Percentiles rank a stretch among this genome's conserved stretches.
Evolutionary conservation across 1,139 yeast species (phyloP).

Genomic region (Sugiyamaella sp.): DNA sequence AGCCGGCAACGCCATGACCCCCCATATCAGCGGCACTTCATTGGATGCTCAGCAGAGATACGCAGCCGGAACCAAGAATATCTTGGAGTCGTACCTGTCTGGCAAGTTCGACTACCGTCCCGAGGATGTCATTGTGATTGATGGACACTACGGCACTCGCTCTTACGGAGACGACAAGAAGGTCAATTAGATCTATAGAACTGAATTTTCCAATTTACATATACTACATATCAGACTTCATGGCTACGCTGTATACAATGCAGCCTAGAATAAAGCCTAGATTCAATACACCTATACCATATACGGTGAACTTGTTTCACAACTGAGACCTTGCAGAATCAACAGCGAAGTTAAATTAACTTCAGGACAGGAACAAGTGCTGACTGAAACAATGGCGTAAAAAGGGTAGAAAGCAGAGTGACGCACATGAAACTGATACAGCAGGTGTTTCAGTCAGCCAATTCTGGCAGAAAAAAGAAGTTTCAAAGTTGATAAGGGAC

Average conservation of each 20-base stretch:
- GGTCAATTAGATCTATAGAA: background rate
- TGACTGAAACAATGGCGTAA: background rate
- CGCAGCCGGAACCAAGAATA: constrained; percentile 66
- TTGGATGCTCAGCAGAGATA: constrained; percentile 78
- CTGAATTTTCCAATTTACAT: background rate
- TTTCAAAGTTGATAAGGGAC: no score
- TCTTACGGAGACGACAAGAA: constrained; percentile 55
- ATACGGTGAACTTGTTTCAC: no score
- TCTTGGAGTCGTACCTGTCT: constrained; percentile 63
- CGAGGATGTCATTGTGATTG: constrained; percentile 69
- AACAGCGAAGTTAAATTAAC: no score
- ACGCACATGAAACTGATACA: background rate
- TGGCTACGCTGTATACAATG: no score
- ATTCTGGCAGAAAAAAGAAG: background rate
- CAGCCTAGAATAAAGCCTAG: no score
- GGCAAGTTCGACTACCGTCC: constrained; percentile 69
- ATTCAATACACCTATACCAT: no score
- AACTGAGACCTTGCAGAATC: no score
- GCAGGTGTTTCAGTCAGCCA: background rate
- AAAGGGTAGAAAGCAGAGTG: background rate
- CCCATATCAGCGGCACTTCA: constrained; percentile 78
- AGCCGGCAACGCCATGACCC: constrained; percentile 83
- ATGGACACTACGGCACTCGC: constrained; percentile 74
- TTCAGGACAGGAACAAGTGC: background rate
- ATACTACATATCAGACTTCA: background rate